These are phyloP conservation scores for Pyracantha coccinea DNA, from an alignment of 331 rosid species.

Conservation along the genomic window DNA sequence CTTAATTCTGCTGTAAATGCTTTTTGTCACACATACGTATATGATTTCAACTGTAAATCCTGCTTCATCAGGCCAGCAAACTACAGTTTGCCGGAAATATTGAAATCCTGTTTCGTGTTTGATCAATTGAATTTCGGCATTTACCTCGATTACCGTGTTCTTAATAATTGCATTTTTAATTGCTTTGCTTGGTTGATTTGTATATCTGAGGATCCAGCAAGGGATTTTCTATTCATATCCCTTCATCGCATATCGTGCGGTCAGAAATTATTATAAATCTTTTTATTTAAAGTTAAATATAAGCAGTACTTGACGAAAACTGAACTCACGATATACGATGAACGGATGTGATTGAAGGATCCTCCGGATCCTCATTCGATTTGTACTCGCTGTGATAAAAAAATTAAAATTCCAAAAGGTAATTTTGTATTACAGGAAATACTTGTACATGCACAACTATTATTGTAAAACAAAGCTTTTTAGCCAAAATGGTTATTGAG, in stretches of 20 bases:
- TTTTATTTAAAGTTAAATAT: no score
- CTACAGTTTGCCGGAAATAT: not conserved
- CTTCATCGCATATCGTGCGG: no score
- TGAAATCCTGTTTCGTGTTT: not conserved
- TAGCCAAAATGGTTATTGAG: no score
- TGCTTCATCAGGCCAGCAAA: conserved; percentile 3
- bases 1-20: conserved; percentile 14
- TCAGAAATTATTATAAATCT: no score
- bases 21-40: not conserved
- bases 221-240: rapidly evolving
- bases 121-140: not conserved
- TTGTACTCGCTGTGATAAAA: not conserved
- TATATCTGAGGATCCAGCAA: no score
- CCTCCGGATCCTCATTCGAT: no score
- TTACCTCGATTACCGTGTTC: not conserved
- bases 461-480: no score
- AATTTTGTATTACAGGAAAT: not conserved
- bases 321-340: no score
- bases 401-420: not conserved
- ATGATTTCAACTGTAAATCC: conserved; percentile 13
- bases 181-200: not conserved
- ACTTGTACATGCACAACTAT: no score
- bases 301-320: no score
- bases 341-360: no score
- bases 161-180: not conserved